Evolutionary conservation across 305 asterid species (phyloP).

Genomic region (Fraxinus xanthoxyloides): DNA sequence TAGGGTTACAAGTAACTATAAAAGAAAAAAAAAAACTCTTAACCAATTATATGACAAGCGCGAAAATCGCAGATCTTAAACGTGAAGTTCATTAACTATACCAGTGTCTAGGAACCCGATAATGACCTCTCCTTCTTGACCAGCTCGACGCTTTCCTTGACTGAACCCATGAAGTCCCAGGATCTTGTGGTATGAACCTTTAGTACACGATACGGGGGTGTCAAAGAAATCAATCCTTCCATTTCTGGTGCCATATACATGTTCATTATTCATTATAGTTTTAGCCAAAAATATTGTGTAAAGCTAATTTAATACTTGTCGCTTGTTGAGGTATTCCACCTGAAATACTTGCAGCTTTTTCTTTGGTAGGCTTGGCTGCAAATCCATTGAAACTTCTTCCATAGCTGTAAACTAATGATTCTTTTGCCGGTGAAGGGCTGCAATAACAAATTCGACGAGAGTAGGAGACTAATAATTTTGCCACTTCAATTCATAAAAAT

Average conservation of each 20-base stretch:
- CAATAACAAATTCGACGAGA: too few species aligned
- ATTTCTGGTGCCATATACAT: conserved; percentile 22
- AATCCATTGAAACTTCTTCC: conserved; percentile 56
- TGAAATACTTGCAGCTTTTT: conserved; percentile 32
- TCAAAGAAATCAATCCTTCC: conserved; percentile 55
- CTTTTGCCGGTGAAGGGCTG: conserved; percentile 40
- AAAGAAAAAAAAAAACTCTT: too few species aligned
- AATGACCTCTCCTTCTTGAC: conserved; percentile 39
- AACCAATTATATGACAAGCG: too few species aligned
- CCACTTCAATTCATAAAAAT: too few species aligned
- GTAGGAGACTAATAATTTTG: neutral
- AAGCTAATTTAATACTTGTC: too few species aligned
- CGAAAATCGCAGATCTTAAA: too few species aligned
- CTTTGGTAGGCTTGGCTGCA: conserved; percentile 41
- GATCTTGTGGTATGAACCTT: conserved; percentile 56
- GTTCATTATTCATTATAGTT: too few species aligned
- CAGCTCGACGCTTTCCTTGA: too few species aligned
- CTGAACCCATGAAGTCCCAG: conserved; percentile 32
- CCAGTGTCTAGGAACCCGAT: conserved; percentile 44
- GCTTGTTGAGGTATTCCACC: conserved; percentile 11
- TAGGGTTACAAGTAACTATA: too few species aligned
- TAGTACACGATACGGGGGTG: conserved; percentile 26
- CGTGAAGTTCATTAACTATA: neutral
- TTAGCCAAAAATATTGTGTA: too few species aligned
- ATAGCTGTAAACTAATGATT: conserved; percentile 42